Evolutionary conservation across 345 rosid genomes (phyloP).

Genomic region (Eucalyptus paniculata): DNA sequence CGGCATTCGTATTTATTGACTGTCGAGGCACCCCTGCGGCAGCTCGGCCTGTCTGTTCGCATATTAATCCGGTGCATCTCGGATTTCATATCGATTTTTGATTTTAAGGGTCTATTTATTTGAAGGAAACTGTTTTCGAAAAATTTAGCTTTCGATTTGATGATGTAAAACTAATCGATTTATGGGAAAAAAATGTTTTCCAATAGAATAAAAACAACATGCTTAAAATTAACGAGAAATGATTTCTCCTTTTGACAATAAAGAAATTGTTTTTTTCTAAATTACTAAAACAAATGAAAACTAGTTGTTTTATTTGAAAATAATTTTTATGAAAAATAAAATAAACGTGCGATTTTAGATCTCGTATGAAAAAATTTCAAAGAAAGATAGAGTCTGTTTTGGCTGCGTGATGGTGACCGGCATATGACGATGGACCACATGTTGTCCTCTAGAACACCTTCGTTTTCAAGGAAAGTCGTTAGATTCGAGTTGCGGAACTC

Average conservation of each 20-base stretch:
- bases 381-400: not conserved
- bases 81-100: not conserved
- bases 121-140: not conserved
- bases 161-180: not conserved
- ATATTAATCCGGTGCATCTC: too few species aligned
- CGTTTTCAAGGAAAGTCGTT: not conserved
- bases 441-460: not conserved
- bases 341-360: not conserved
- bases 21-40: too few species aligned
- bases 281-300: not conserved
- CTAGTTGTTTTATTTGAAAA: not conserved
- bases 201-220: not conserved
- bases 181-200: not conserved
- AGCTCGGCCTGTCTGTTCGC: not conserved
- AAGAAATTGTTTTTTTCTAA: not conserved
- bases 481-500: not conserved
- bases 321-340: not conserved
- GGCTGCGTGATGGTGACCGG: not conserved
- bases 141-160: not conserved
- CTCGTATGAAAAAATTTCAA: not conserved
- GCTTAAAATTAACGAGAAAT: not conserved
- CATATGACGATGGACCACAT: not conserved
- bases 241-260: fast-evolving
- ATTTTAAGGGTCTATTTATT: not conserved
- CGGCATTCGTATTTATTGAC: too few species aligned